Conservation (phyloP, 106 monocot genomes). For the Acorus calamus region DNA sequence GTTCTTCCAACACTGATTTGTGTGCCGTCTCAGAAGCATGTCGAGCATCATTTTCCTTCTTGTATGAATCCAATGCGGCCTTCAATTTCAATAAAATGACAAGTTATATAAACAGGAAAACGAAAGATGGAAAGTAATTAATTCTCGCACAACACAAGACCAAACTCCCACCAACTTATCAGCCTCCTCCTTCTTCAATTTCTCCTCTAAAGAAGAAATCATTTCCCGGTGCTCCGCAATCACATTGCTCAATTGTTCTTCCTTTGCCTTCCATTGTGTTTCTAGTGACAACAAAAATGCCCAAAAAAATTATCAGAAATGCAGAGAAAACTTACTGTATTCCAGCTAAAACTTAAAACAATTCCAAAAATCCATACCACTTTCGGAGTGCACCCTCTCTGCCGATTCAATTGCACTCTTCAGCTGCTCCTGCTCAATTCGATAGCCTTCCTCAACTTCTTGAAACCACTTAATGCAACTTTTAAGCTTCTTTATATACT, state of each 20-base stretch:
- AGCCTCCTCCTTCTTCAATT: slow-evolving; percentile 46
- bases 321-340: too few species aligned
- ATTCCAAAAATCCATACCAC: slow-evolving; percentile 20
- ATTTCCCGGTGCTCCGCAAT: slow-evolving; percentile 20
- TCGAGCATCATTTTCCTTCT: slow-evolving; percentile 46
- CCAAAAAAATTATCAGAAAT: not conserved
- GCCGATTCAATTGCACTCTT: slow-evolving; percentile 20
- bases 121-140: too few species aligned
- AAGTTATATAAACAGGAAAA: too few species aligned
- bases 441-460: slow-evolving; percentile 50
- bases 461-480: slow-evolving; percentile 58
- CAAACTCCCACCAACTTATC: slow-evolving; percentile 39
- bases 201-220: slow-evolving; percentile 23
- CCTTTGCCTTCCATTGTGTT: slow-evolving; percentile 19
- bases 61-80: slow-evolving; percentile 45
- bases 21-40: slow-evolving; percentile 30
- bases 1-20: slow-evolving; percentile 33
- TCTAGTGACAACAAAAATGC: slow-evolving; percentile 19
- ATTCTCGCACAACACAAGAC: too few species aligned
- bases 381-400: slow-evolving; percentile 34
- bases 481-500: slow-evolving; percentile 77
- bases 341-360: not conserved
- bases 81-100: slow-evolving; percentile 2
- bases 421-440: slow-evolving; percentile 40
- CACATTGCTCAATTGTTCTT: slow-evolving; percentile 21